These are phyloP conservation scores for Pichia thaimueangensis DNA, from an alignment of 805 yeast species.

Conservation along the genomic window DNA sequence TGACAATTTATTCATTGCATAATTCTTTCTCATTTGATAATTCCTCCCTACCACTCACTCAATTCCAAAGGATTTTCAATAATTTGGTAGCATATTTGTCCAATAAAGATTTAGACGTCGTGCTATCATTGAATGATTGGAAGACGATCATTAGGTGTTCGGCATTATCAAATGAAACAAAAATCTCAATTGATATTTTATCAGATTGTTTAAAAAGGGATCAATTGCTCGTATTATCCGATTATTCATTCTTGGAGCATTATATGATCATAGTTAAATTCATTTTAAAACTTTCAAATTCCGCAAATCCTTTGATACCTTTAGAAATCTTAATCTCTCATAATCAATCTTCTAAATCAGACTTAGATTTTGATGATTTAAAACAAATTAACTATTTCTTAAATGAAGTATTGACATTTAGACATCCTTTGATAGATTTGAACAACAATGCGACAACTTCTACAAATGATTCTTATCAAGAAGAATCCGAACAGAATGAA, in stretches of 20 bases:
- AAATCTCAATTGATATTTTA: constrained; percentile 37
- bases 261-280: constrained; percentile 27
- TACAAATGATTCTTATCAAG: no score
- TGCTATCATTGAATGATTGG: constrained; percentile 25
- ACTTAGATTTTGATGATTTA: constrained; percentile 14
- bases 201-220: constrained; percentile 40
- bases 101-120: constrained; percentile 22
- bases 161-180: constrained; percentile 22
- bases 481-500: neutral
- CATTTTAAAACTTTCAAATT: constrained; percentile 23
- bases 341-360: neutral
- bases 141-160: constrained; percentile 22
- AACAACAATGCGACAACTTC: neutral
- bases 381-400: constrained; percentile 17
- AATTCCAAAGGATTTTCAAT: constrained; percentile 29
- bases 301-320: constrained; percentile 26
- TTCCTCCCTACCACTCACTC: constrained; percentile 21
- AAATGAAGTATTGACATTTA: constrained; percentile 15
- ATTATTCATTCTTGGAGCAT: constrained; percentile 43
- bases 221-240: constrained; percentile 46
- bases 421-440: constrained; percentile 14
- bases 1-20: constrained; percentile 14
- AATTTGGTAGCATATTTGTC: constrained; percentile 28
- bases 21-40: constrained; percentile 9
- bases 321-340: constrained; percentile 13